These are phyloP conservation scores for Chrysosporium queenslandicum DNA, from an alignment of 2,329 filamentous ascomycete genomes.

Conservation along the genomic window DNA sequence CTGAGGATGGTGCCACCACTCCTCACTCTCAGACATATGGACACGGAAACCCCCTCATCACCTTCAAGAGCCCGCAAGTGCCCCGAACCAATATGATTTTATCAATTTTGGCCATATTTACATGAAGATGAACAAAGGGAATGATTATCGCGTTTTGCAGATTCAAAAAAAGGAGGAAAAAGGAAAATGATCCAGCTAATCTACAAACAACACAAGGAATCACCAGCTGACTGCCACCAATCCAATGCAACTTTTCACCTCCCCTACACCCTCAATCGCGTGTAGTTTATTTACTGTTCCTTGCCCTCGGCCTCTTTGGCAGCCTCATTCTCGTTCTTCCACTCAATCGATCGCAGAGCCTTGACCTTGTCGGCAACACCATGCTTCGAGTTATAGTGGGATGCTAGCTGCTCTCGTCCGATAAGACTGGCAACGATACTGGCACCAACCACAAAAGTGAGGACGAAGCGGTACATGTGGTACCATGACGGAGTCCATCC, in stretches of 20 bases:
- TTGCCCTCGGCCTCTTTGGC: conserved; percentile 20
- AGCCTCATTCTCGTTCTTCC: conserved; percentile 37
- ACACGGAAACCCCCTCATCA: neutral
- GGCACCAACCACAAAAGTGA: conserved; percentile 79
- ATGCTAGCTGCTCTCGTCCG: conserved; percentile 65
- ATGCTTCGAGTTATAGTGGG: conserved; percentile 28
- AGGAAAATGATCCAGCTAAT: conserved; percentile 4
- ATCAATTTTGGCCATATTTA: conserved; percentile 6
- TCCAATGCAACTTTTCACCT: conserved; percentile 6
- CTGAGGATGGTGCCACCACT: conserved; percentile 5
- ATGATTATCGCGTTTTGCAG: conserved; percentile 6
- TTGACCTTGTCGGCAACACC: conserved; percentile 43
- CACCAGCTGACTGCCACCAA: neutral
- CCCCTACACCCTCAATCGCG: neutral
- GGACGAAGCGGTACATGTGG: conserved; percentile 75
- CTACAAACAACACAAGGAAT: conserved; percentile 2
- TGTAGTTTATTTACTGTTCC: conserved; percentile 11
- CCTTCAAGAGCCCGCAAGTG: neutral
- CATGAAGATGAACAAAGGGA: conserved; percentile 8
- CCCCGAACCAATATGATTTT: neutral
- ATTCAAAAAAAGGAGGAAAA: neutral
- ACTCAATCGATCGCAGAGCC: conserved; percentile 35
- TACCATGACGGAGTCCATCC: conserved; percentile 86
- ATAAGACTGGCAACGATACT: conserved; percentile 73
- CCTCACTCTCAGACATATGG: neutral